Conservation (phyloP, 2,329 filamentous ascomycete species). For the Aspergillus bombycis region DNA sequence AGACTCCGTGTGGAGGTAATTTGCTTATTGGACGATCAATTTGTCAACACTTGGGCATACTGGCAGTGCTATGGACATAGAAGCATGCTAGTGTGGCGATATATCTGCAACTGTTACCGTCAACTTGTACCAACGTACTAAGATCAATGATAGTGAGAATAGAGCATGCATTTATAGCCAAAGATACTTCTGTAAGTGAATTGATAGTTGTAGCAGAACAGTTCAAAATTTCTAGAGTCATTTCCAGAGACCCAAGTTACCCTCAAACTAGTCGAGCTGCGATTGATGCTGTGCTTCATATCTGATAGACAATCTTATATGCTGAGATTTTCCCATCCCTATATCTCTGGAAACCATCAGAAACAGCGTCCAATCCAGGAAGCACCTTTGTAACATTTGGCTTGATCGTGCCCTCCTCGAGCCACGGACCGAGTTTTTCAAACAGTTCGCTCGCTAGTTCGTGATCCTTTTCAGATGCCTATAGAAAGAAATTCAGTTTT, state of each 20-base stretch:
- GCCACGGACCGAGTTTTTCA: conserved; percentile 37
- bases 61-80: background rate
- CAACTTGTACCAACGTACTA: background rate
- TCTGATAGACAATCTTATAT: conserved; percentile 45
- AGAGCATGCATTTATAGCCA: background rate
- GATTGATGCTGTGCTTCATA: background rate
- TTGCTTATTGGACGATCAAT: background rate
- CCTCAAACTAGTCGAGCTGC: background rate
- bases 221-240: background rate
- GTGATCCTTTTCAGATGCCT: conserved; percentile 43
- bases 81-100: background rate
- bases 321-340: conserved; percentile 44
- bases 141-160: background rate
- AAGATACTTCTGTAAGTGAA: background rate
- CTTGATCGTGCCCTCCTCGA: conserved; percentile 40
- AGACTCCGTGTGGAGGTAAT: background rate
- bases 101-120: background rate
- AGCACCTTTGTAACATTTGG: conserved; percentile 37
- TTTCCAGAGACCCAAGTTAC: background rate
- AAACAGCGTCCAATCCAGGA: conserved; percentile 37
- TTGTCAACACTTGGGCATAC: background rate
- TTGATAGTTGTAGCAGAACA: background rate
- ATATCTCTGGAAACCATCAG: conserved; percentile 42
- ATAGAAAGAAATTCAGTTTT: background rate
- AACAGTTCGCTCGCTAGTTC: conserved; percentile 43